phyloP scores from a whole-genome alignment of 2,329 filamentous ascomycete species.

The Sporothrix phasma region DNA sequence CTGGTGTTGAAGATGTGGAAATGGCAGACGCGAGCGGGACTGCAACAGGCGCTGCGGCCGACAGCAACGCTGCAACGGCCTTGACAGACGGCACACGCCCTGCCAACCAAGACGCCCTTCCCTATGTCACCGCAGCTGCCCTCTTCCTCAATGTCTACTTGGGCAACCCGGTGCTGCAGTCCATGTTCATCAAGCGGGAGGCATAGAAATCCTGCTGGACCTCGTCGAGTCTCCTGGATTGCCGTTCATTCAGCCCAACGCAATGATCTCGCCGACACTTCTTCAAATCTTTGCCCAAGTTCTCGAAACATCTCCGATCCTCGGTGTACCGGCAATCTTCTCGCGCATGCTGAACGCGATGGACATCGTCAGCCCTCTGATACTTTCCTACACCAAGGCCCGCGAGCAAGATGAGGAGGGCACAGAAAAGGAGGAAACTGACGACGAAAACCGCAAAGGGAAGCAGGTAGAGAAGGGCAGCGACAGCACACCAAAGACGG shows the following conservation, averaged over 20 bases:
- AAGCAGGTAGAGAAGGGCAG: neutral
- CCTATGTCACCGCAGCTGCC: slow-evolving; percentile 65
- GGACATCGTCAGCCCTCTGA: slow-evolving; percentile 56
- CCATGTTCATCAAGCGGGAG: slow-evolving; percentile 65
- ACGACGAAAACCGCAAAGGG: neutral
- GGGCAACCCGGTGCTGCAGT: slow-evolving; percentile 61
- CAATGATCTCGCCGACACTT: slow-evolving; percentile 57
- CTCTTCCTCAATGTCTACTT: slow-evolving; percentile 70
- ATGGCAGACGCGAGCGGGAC: slow-evolving; percentile 47
- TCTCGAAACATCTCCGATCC: slow-evolving; percentile 68
- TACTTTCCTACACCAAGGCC: slow-evolving; percentile 33
- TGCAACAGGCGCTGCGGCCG: neutral
- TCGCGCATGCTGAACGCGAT: slow-evolving; percentile 62
- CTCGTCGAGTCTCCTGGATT: slow-evolving; percentile 75
- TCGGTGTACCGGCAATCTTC: slow-evolving; percentile 73
- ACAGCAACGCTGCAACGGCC: neutral
- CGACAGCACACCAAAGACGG: neutral
- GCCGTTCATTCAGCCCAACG: slow-evolving; percentile 60
- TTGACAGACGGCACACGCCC: slow-evolving; percentile 14
- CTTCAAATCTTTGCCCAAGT: slow-evolving; percentile 66
- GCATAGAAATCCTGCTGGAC: slow-evolving; percentile 74
- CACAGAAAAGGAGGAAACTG: neutral
- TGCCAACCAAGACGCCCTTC: slow-evolving; percentile 37
- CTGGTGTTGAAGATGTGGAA: slow-evolving; percentile 46
- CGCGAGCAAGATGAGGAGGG: neutral